Percentiles rank a stretch among this genome's conserved stretches.
phyloP scores from a whole-genome alignment of 257 asterid genomes.

The Thymus quinquecostatus region DNA sequence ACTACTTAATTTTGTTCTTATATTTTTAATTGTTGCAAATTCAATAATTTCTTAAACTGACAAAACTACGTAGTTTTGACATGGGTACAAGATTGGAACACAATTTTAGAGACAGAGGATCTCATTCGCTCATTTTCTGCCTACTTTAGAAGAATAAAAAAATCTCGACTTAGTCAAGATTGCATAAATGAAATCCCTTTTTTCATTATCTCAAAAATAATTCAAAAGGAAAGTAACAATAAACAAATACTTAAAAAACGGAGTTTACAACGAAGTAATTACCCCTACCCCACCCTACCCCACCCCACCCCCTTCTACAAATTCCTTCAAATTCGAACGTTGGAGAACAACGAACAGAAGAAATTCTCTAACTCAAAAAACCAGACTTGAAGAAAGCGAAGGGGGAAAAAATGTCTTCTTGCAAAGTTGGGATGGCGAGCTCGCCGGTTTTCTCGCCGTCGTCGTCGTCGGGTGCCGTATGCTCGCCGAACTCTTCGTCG shows the following conservation, averaged over 20 bases:
- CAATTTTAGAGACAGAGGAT: too few relatives aligned
- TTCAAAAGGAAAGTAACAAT: slow-evolving; percentile 18
- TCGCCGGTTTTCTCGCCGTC: slow-evolving; percentile 67
- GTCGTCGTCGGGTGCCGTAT: slow-evolving; percentile 41
- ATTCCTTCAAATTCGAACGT: slow-evolving; percentile 49
- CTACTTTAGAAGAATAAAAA: neutral
- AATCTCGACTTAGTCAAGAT: slow-evolving; percentile 32
- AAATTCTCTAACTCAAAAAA: slow-evolving; percentile 14
- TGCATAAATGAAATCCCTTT: neutral
- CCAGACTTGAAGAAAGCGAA: neutral
- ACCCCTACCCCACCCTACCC: neutral
- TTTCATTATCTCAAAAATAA: neutral
- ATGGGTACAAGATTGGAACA: too few relatives aligned
- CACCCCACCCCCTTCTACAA: neutral
- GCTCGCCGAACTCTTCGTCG: slow-evolving; percentile 58
- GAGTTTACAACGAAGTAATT: slow-evolving; percentile 24
- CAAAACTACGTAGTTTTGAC: too few relatives aligned
- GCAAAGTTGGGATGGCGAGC: slow-evolving; percentile 59
- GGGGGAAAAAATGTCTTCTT: slow-evolving; percentile 42
- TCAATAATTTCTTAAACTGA: too few relatives aligned
- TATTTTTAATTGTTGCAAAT: too few relatives aligned
- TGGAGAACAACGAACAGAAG: slow-evolving; percentile 27
- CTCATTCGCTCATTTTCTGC: neutral
- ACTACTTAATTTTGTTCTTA: too few relatives aligned
- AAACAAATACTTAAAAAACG: neutral